Conservation (phyloP, 345 rosid species). For the Syzygium aromaticum region DNA sequence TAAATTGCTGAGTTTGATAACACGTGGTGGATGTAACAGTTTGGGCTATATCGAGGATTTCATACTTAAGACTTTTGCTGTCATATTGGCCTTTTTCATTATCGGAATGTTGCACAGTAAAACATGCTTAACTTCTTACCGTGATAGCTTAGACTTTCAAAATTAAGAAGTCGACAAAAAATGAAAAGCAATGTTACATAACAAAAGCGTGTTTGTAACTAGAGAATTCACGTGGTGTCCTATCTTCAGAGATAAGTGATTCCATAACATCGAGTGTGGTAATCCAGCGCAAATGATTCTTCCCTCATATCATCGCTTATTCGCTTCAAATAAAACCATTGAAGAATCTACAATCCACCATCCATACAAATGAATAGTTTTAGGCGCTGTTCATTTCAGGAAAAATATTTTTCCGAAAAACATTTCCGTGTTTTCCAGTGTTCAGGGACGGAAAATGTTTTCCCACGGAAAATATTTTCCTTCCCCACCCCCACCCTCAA, state of each 20-base stretch:
- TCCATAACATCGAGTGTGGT: background rate
- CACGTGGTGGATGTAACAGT: too few species aligned
- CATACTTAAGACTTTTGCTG: background rate
- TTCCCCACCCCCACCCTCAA: too few species aligned
- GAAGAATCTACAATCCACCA: background rate
- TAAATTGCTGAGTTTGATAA: too few species aligned
- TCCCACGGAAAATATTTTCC: too few species aligned
- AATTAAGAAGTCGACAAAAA: fast-evolving
- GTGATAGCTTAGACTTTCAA: background rate
- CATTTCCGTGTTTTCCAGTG: too few species aligned
- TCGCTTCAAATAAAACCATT: background rate
- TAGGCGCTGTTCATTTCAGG: too few species aligned
- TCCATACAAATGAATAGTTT: background rate
- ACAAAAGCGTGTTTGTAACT: background rate
- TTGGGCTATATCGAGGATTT: background rate
- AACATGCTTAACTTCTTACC: background rate
- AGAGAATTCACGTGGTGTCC: background rate
- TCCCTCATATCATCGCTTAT: background rate
- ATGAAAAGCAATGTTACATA: background rate
- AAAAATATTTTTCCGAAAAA: too few species aligned
- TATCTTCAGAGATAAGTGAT: background rate
- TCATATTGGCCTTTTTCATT: background rate
- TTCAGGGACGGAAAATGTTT: too few species aligned
- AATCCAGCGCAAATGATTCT: background rate
- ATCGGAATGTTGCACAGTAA: background rate